Evolutionary conservation across 371 early-diverging fungal species (phyloP).

Genomic region (Dichotomocladium elegans): DNA sequence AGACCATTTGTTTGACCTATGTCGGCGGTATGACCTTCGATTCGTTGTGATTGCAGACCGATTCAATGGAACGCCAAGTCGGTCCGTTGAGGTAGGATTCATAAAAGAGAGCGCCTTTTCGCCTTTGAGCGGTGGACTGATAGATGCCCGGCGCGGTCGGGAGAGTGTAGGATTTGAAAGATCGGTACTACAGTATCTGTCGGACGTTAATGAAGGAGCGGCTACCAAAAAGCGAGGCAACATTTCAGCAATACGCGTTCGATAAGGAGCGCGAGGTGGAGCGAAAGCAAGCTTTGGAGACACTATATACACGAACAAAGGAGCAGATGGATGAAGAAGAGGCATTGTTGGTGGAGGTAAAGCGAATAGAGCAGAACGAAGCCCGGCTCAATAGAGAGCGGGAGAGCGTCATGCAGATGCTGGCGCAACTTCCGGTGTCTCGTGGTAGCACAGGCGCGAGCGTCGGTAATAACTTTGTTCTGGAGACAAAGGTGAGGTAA

Average conservation of each 20-base stretch:
- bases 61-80: slow-evolving; percentile 24
- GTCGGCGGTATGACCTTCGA: slow-evolving; percentile 71
- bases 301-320: slow-evolving; percentile 64
- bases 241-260: slow-evolving; percentile 41
- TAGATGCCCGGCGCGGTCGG: too few species aligned
- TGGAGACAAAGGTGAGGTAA: slow-evolving; percentile 9
- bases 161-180: slow-evolving; percentile 77
- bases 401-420: slow-evolving; percentile 62
- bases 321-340: slow-evolving; percentile 89
- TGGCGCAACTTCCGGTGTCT: slow-evolving; percentile 41
- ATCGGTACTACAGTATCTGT: slow-evolving; percentile 68
- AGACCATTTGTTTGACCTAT: slow-evolving; percentile 75
- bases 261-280: slow-evolving; percentile 70
- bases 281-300: slow-evolving; percentile 74
- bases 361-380: slow-evolving; percentile 76
- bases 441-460: slow-evolving; percentile 6
- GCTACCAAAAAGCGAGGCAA: slow-evolving; percentile 22
- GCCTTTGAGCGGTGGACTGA: neutral
- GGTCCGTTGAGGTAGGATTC: slow-evolving; percentile 27
- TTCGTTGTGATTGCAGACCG: slow-evolving; percentile 85
- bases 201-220: slow-evolving; percentile 50
- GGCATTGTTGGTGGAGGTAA: slow-evolving; percentile 67
- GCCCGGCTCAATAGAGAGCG: slow-evolving; percentile 67
- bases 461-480: slow-evolving; percentile 14
- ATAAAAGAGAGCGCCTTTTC: neutral